Conservation (phyloP, 139 green algal genomes). For the Deuterostichococcus epilithicus region DNA sequence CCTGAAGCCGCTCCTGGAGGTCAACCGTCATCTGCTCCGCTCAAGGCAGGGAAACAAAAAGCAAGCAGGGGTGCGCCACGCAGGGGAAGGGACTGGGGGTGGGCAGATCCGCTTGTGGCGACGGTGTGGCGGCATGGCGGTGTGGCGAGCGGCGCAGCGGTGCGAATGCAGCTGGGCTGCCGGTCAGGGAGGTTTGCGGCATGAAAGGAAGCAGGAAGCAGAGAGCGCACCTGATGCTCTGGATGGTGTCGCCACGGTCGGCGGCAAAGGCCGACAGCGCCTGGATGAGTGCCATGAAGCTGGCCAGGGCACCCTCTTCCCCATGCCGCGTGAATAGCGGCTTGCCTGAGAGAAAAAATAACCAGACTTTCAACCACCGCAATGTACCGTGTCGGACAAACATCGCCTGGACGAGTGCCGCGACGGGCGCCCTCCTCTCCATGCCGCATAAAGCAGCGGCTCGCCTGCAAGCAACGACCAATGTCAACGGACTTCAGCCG, state of each 20-base stretch:
- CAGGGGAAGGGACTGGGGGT: neutral
- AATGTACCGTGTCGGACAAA: neutral
- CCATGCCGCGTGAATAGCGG: conserved; percentile 69
- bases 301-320: conserved; percentile 59
- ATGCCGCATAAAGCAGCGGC: neutral
- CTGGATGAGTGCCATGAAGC: conserved; percentile 65
- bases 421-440: neutral
- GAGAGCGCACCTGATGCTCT: conserved; percentile 2
- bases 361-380: neutral
- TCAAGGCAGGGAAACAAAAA: neutral
- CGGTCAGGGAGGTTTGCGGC: neutral
- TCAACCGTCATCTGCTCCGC: too few relatives aligned
- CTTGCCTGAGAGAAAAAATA: conserved; percentile 53
- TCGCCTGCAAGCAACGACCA: neutral
- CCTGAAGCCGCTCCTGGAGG: too few relatives aligned
- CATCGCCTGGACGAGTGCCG: neutral
- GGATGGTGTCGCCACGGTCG: conserved; percentile 20
- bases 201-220: neutral
- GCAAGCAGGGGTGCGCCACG: neutral
- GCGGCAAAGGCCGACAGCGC: conserved; percentile 52
- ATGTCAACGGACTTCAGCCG: neutral
- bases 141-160: too few relatives aligned
- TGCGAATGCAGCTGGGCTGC: neutral
- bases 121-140: too few relatives aligned
- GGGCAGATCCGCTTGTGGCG: neutral